Conservation (phyloP, 2,329 filamentous ascomycete genomes). For the Exophiala viscosa region DNA sequence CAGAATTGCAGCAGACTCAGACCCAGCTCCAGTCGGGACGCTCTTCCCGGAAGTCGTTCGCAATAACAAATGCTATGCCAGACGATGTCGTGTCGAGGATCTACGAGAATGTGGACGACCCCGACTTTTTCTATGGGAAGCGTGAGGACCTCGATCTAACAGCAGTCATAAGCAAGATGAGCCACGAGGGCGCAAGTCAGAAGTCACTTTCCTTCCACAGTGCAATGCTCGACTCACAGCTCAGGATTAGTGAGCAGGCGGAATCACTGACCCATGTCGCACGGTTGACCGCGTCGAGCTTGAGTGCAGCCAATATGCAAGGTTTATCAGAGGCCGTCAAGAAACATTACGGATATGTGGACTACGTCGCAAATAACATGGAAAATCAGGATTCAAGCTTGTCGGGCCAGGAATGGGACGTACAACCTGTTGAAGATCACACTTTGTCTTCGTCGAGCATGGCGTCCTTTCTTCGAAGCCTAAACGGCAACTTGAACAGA, state of each 20-base stretch:
- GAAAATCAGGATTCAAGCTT: neutral
- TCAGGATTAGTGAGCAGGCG: conserved; percentile 55
- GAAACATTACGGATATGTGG: conserved; percentile 37
- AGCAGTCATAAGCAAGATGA: conserved; percentile 74
- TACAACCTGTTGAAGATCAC: neutral
- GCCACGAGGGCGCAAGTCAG: conserved; percentile 82
- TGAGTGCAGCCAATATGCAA: conserved; percentile 77
- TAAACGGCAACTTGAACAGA: conserved; percentile 13
- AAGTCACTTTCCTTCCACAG: conserved; percentile 88
- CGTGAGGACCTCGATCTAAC: conserved; percentile 71
- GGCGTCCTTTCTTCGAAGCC: conserved; percentile 7
- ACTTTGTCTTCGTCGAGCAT: neutral
- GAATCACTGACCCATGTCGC: conserved; percentile 48
- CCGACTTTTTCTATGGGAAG: conserved; percentile 91
- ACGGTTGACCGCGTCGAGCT: conserved; percentile 31
- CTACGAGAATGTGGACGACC: conserved; percentile 90
- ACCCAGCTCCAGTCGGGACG: conserved; percentile 38
- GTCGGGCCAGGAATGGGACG: conserved; percentile 7
- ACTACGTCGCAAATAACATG: neutral
- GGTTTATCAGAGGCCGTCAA: conserved; percentile 75
- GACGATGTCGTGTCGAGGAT: conserved; percentile 72
- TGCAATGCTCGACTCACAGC: conserved; percentile 82
- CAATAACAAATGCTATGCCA: conserved; percentile 52
- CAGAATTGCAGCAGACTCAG: conserved; percentile 66
- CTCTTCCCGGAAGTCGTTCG: conserved; percentile 65